Base-by-base conservation (phyloP, 495 filamentous ascomycete species). In the Xylaria grammica region DNA sequence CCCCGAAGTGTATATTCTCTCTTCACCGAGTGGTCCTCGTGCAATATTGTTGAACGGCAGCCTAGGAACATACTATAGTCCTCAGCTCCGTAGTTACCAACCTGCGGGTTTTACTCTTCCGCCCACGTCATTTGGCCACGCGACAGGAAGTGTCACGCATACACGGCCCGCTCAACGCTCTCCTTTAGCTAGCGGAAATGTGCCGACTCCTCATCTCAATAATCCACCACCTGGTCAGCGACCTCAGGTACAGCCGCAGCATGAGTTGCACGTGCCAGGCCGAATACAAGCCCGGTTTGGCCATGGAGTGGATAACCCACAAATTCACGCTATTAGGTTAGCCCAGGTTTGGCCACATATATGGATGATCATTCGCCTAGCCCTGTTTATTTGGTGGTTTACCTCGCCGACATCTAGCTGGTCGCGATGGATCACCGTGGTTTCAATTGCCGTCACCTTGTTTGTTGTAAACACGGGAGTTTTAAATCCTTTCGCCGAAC, bases 311-410 rank as follows among this genome's bases (percentile, higher is more conserved):
- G 72, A 74, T 55, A 78, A 80, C 29, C 75, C 80, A 7, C 79
- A 81, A n/a, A 69, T 79, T 11, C 80, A 78, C 1, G 74, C 79
- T 13, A 71, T 82, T 13, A 50, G 72, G 38, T 40, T 86, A 17
- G 85, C 79, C 17, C 84, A 83, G 49, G 63, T 81, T 40, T 77
- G 86, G 68, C 78, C 87, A 54, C 84, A 86, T 24, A 70, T 95
- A 22, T 96, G 92, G 92, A 82, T 95, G 19, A 77, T 95, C n/a
- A 75, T 92, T 49, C 86, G 92, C 32, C 75, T 97, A 20, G 84
- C 87, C 46, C 83, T 88, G 52, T 91, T 96, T 75, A 85, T 91
- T 38, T 94, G 90, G 79, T 86, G 93, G 74, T 90, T 94, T 65
- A 90, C 89, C 19, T 85, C 87, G 8, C 85, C 86, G n/a, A 85